These are phyloP conservation scores for Fusarium vanettenii DNA, from an alignment of 2,329 filamentous ascomycete genomes.

Conservation along the genomic window DNA sequence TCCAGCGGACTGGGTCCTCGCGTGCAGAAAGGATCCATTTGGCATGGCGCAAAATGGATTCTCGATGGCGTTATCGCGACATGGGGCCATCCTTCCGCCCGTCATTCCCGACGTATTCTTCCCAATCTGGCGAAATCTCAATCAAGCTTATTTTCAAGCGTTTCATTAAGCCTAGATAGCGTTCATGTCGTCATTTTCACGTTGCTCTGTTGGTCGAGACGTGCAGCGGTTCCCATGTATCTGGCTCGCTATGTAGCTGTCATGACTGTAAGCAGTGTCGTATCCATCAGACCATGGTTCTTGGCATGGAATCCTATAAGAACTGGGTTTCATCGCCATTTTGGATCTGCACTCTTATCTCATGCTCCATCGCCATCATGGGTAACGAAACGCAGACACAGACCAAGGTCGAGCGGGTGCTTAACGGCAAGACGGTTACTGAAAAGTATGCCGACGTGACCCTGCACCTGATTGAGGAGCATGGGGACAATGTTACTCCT, in stretches of 20 bases:
- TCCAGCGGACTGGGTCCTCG: neutral
- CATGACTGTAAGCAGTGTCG: neutral
- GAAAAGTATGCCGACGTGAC: conserved; percentile 52
- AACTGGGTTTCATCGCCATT: neutral
- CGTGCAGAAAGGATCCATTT: neutral
- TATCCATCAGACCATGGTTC: neutral
- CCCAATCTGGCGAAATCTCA: neutral
- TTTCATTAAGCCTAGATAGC: neutral
- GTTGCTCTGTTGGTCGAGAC: neutral
- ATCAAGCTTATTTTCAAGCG: conserved; percentile 1
- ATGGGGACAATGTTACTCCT: conserved; percentile 46
- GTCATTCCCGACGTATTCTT: neutral
- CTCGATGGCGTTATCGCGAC: neutral
- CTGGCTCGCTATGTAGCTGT: neutral
- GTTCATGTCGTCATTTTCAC: neutral
- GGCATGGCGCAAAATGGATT: neutral
- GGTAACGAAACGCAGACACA: neutral
- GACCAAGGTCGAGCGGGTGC: neutral
- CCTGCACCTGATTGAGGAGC: conserved; percentile 48
- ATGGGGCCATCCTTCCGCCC: neutral
- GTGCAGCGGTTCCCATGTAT: neutral
- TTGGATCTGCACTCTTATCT: neutral
- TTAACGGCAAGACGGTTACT: neutral
- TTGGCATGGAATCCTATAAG: neutral
- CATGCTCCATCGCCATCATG: neutral